These are phyloP conservation scores for Blastobotrys serpentis DNA, from an alignment of 1,139 yeast genomes.

Conservation along the genomic window DNA sequence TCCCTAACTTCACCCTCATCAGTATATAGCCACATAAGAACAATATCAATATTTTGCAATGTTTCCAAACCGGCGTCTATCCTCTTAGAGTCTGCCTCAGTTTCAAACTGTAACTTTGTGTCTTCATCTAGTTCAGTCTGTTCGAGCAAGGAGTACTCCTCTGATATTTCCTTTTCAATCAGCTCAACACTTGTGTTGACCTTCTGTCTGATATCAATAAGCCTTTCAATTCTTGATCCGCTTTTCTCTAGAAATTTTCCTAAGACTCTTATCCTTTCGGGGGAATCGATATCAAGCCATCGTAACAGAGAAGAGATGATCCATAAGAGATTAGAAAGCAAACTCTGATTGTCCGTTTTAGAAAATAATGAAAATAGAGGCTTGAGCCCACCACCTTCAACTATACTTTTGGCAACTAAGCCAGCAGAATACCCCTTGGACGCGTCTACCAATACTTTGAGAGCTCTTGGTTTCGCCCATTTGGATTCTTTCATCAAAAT, in stretches of 20 bases:
- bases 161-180: background rate
- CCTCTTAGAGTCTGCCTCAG: background rate
- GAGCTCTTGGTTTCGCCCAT: constrained; percentile 27
- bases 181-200: background rate
- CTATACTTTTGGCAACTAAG: constrained; percentile 28
- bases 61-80: constrained; percentile 31
- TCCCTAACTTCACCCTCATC: constrained; percentile 27
- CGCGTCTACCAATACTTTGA: constrained; percentile 29
- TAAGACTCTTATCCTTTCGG: constrained; percentile 31
- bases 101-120: background rate
- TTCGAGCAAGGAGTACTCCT: background rate
- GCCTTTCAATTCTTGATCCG: background rate
- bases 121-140: background rate
- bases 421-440: constrained; percentile 26
- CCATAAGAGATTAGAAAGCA: constrained; percentile 9
- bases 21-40: constrained; percentile 35
- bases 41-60: constrained; percentile 27
- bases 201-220: background rate
- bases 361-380: constrained; percentile 25
- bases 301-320: constrained; percentile 27
- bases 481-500: constrained; percentile 26
- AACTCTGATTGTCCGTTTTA: background rate
- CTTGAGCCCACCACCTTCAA: constrained; percentile 33
- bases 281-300: constrained; percentile 34
- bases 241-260: constrained; percentile 33